Percentiles rank a stretch among this genome's conserved stretches.
Conservation (phyloP, 192 early-diverging fungal species). For the Backusella tarrabulga region DNA sequence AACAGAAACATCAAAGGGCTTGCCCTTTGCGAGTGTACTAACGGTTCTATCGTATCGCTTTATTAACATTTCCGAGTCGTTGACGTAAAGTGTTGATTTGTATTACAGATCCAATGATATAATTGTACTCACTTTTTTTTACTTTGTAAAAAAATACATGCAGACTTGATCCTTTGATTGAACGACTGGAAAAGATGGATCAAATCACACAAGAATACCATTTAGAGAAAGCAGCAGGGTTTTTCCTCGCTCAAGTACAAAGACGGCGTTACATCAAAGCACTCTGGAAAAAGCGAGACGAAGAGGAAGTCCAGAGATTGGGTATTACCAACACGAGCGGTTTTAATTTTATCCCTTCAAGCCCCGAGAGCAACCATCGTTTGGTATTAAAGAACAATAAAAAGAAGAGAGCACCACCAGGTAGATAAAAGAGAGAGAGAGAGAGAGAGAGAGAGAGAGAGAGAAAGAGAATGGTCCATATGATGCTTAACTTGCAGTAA, state of each 20-base stretch:
- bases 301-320: conserved; percentile 24
- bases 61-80: conserved; percentile 20
- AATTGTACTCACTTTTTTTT: no score
- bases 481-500: background rate
- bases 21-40: conserved; percentile 27
- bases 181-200: conserved; percentile 29
- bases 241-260: conserved; percentile 29
- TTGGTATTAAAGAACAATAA: background rate
- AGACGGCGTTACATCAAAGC: conserved; percentile 20
- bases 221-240: conserved; percentile 30
- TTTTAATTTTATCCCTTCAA: background rate
- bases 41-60: conserved; percentile 25
- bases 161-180: conserved; percentile 28
- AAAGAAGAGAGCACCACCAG: background rate
- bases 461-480: background rate
- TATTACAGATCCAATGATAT: no score
- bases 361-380: background rate
- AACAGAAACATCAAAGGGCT: conserved; percentile 26
- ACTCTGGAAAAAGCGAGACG: conserved; percentile 33
- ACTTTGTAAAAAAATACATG: background rate
- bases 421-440: background rate
- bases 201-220: conserved; percentile 25
- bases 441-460: no score
- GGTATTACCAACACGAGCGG: background rate
- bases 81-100: no score